Evolutionary conservation across 306 rosid genomes (phyloP).

Genomic region (Sicyos edulis): DNA sequence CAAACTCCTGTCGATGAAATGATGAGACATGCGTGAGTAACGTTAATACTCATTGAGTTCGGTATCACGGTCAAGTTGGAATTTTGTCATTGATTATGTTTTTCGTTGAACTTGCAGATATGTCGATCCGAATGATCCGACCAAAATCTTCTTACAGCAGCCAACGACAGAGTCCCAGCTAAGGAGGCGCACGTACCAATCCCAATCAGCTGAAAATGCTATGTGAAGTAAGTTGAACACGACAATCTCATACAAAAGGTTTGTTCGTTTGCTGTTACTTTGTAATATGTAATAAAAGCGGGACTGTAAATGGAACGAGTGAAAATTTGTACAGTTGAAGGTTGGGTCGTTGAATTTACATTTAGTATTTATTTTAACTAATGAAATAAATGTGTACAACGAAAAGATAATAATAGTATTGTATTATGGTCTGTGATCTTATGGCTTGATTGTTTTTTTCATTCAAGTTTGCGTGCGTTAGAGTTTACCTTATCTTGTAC

Average conservation of each 20-base stretch:
- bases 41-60: neutral
- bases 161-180: slow-evolving; percentile 73
- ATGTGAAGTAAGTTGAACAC: slow-evolving; percentile 22
- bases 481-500: too few species aligned
- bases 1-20: slow-evolving; percentile 96
- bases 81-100: slow-evolving; percentile 11
- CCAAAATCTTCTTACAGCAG: slow-evolving; percentile 91
- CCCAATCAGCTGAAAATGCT: slow-evolving; percentile 45
- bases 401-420: neutral
- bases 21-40: slow-evolving; percentile 93
- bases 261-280: neutral
- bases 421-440: neutral
- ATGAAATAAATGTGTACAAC: neutral
- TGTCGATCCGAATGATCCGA: slow-evolving; percentile 96
- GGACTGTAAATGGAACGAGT: neutral
- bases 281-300: neutral
- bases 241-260: neutral
- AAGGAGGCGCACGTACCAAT: slow-evolving; percentile 83
- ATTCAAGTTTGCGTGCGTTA: neutral
- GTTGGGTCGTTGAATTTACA: neutral
- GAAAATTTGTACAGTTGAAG: slow-evolving; percentile 15
- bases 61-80: slow-evolving; percentile 4
- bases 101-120: slow-evolving; percentile 52
- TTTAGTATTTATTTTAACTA: neutral
- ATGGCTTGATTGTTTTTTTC: neutral